Evolutionary conservation across 306 rosid genomes (phyloP).

Genomic region (Cicer cuneatum): DNA sequence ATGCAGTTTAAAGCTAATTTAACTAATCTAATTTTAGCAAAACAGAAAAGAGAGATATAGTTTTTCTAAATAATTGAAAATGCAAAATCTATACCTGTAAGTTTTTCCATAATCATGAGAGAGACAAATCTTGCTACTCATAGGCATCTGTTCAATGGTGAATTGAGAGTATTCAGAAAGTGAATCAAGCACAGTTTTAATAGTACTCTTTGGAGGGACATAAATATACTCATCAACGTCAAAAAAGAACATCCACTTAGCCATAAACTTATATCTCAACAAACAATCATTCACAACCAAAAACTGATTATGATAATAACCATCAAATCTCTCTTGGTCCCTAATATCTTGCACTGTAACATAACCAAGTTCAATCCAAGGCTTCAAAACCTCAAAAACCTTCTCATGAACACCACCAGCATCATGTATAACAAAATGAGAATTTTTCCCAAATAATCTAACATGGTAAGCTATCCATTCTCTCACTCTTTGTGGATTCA

Average conservation of each 20-base stretch:
- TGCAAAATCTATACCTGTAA: slow-evolving; percentile 53
- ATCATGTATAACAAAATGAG: slow-evolving; percentile 84
- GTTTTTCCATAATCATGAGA: slow-evolving; percentile 55
- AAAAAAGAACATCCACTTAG: slow-evolving; percentile 95
- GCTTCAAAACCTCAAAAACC: slow-evolving; percentile 77
- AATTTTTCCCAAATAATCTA: slow-evolving; percentile 67
- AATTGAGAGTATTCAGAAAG: slow-evolving; percentile 67
- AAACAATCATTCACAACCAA: slow-evolving; percentile 92
- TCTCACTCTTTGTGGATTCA: slow-evolving; percentile 81
- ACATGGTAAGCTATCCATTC: slow-evolving; percentile 96
- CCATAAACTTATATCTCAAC: slow-evolving; percentile 76
- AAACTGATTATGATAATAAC: slow-evolving; percentile 90
- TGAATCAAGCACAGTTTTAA: slow-evolving; percentile 69
- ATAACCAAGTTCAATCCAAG: slow-evolving; percentile 91
- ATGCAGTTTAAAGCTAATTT: background rate
- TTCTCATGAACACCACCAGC: slow-evolving; percentile 88
- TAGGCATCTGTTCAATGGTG: slow-evolving; percentile 89
- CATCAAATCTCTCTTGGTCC: slow-evolving; percentile 91
- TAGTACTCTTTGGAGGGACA: slow-evolving; percentile 69
- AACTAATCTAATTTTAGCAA: background rate
- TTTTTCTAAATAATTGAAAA: background rate
- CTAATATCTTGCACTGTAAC: slow-evolving; percentile 82
- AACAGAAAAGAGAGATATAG: background rate
- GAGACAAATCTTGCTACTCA: slow-evolving; percentile 72
- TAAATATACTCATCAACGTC: slow-evolving; percentile 89